phyloP scores from a whole-genome alignment of 2,329 filamentous ascomycete genomes.

The Nannizziopsis arthrosporioides region DNA sequence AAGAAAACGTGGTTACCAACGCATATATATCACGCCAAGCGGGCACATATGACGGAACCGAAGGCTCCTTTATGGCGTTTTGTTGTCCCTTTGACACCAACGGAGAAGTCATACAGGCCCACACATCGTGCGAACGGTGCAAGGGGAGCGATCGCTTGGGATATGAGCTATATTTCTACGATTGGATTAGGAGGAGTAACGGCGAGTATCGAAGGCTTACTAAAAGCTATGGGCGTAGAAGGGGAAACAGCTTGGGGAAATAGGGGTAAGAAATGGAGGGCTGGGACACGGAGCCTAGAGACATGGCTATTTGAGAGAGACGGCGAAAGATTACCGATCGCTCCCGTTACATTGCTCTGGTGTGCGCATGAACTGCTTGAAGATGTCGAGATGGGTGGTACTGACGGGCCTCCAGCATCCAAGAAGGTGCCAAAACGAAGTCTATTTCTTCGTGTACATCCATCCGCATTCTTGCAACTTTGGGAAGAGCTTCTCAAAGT shows the following conservation, averaged over 20 bases:
- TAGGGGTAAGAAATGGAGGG: slow-evolving; percentile 59
- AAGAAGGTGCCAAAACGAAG: slow-evolving; percentile 37
- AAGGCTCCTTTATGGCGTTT: slow-evolving; percentile 81
- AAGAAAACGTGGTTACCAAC: slow-evolving; percentile 92
- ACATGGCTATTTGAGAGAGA: slow-evolving; percentile 49
- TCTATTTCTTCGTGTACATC: slow-evolving; percentile 66
- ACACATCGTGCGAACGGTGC: slow-evolving; percentile 69
- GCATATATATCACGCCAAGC: slow-evolving; percentile 85
- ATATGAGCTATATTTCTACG: slow-evolving; percentile 87
- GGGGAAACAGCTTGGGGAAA: slow-evolving; percentile 49
- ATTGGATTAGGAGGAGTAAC: slow-evolving; percentile 61
- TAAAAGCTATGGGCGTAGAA: slow-evolving; percentile 54
- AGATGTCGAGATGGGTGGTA: slow-evolving; percentile 30
- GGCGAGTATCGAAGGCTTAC: slow-evolving; percentile 51
- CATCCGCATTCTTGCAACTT: slow-evolving; percentile 56
- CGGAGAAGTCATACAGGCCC: slow-evolving; percentile 76
- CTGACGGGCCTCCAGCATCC: slow-evolving; percentile 16
- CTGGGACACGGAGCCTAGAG: slow-evolving; percentile 46
- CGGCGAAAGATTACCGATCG: slow-evolving; percentile 47
- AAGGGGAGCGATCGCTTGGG: slow-evolving; percentile 74
- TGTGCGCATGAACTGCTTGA: slow-evolving; percentile 37
- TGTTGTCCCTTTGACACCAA: slow-evolving; percentile 70
- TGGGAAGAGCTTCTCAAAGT: slow-evolving; percentile 51
- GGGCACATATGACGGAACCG: slow-evolving; percentile 74
- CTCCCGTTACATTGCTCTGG: slow-evolving; percentile 66